Percentiles rank a stretch among this genome's conserved stretches.
Evolutionary conservation across 805 yeast genomes (phyloP).

Genomic region (Schwanniomyces yamadae): DNA sequence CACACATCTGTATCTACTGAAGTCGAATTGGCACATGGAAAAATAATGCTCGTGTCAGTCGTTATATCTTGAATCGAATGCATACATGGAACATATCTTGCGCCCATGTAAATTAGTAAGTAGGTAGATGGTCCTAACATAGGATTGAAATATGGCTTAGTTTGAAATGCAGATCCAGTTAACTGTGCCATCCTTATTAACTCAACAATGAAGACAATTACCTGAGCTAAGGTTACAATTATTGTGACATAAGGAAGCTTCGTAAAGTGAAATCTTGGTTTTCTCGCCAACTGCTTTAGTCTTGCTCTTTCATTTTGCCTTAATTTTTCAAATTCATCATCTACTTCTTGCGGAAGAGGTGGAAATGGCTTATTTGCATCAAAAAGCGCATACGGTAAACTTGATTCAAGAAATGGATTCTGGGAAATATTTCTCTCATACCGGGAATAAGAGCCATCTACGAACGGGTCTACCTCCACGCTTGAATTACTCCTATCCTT

Average conservation of each 20-base stretch:
- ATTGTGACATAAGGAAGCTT: slow-evolving; percentile 42
- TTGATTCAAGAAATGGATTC: no score
- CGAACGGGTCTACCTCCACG: neutral
- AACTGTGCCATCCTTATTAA: slow-evolving; percentile 52
- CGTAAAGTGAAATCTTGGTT: slow-evolving; percentile 36
- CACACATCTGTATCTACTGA: slow-evolving; percentile 54
- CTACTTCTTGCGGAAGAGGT: neutral
- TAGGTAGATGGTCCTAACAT: slow-evolving; percentile 77
- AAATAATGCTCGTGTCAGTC: slow-evolving; percentile 41
- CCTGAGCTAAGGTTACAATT: slow-evolving; percentile 45
- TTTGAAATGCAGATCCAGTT: slow-evolving; percentile 66
- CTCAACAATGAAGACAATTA: slow-evolving; percentile 61
- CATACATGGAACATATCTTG: slow-evolving; percentile 73
- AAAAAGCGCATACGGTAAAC: neutral
- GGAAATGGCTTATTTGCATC: neutral
- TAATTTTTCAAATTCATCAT: slow-evolving; percentile 14
- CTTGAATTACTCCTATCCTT: neutral
- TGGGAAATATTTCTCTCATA: no score
- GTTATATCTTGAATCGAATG: slow-evolving; percentile 50
- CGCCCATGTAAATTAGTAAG: slow-evolving; percentile 65
- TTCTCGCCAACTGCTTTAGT: slow-evolving; percentile 20
- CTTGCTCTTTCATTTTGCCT: slow-evolving; percentile 24
- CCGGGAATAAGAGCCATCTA: no score
- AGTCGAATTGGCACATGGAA: slow-evolving; percentile 74
- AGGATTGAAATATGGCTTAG: slow-evolving; percentile 71